Evolutionary conservation across 192 early-diverging fungal species (phyloP), one percentile per base, ranked within the genome.

Genomic region (Spinellus fusiger): DNA sequence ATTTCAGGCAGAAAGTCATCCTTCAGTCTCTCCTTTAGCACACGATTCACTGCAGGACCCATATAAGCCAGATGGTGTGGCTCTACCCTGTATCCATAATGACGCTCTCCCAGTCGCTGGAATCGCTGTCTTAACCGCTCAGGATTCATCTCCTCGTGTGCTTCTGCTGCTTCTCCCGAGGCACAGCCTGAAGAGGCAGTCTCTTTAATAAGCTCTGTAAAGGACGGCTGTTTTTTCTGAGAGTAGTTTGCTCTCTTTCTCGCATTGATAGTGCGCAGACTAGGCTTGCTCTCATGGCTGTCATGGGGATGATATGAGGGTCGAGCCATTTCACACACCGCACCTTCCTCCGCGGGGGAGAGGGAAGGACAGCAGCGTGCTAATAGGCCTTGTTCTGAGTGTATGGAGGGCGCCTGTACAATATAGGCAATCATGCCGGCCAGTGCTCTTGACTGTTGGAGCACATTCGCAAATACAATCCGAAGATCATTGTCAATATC

Each of bases 401-500:
- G 26, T 7, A 33, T 61, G 12, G n/a, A 20, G 0, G 57, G 35
- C 29, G 64, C 37, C 27, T 52, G 49, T 6, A 56, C 51, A 15
- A 66, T 66, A 22, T 59, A 66, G 5, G 51, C 27, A n/a, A 66
- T 66, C 64, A 66, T 66, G 0, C 64, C 64, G 2, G 64, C 40
- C 18, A 66, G 44, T 23, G 64, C 64, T 54, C 64, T 66, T 46
- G 64, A 56, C 33, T 66, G 64, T 18, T 66, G 57, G 32, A 66
- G 52, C 23, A 66, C 46, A 54, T 66, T 66, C 12, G 22, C 37
- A 20, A 66, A 66, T 0, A 66, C 18, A 8, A n/a, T 34, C 13
- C 50, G 50, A 1, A 66, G 37, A 32, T 66, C 64, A 16, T 58
- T 38, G 40, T 66, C 64, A 25, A 59, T 20, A 31, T 59, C 50